Evolutionary conservation across 129 eudicot species (phyloP).

Genomic region (Gnaphalium uliginosum): DNA sequence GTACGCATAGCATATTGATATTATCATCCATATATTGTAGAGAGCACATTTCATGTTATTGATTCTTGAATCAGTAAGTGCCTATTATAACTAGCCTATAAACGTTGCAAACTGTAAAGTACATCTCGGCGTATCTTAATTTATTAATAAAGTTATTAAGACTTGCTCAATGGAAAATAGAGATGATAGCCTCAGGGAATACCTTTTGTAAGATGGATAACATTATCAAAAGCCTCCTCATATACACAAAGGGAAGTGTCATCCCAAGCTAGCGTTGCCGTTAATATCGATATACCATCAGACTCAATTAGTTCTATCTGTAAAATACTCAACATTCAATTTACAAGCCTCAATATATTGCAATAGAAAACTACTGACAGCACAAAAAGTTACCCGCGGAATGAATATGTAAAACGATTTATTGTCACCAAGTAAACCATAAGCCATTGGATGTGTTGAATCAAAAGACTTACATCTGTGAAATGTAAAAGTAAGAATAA

Average conservation of each 20-base stretch:
- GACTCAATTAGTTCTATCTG: slow-evolving; percentile 60
- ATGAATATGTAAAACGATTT: slow-evolving; percentile 58
- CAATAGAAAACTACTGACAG: not conserved
- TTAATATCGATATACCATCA: slow-evolving; percentile 58
- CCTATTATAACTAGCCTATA: not conserved
- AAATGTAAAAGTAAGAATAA: slow-evolving; percentile 32
- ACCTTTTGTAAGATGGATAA: slow-evolving; percentile 66
- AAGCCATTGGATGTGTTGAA: slow-evolving; percentile 53
- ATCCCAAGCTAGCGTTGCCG: slow-evolving; percentile 67
- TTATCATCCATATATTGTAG: not conserved
- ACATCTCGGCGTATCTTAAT: not conserved
- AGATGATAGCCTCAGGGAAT: slow-evolving; percentile 39
- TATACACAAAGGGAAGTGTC: slow-evolving; percentile 44
- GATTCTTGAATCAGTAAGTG: not conserved
- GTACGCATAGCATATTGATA: not conserved
- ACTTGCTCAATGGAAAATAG: not conserved
- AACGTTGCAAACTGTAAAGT: not conserved
- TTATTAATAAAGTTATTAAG: not conserved
- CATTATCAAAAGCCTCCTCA: slow-evolving; percentile 54
- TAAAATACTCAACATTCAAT: not conserved
- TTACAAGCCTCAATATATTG: slow-evolving; percentile 12
- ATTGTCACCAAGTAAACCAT: slow-evolving; percentile 59
- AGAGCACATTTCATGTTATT: not conserved
- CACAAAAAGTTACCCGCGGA: slow-evolving; percentile 52
- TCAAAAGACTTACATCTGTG: slow-evolving; percentile 52